Evolutionary conservation across 805 yeast genomes (phyloP), one percentile per base, ranked within the genome.

Genomic region (Wickerhamiella musiphila): DNA sequence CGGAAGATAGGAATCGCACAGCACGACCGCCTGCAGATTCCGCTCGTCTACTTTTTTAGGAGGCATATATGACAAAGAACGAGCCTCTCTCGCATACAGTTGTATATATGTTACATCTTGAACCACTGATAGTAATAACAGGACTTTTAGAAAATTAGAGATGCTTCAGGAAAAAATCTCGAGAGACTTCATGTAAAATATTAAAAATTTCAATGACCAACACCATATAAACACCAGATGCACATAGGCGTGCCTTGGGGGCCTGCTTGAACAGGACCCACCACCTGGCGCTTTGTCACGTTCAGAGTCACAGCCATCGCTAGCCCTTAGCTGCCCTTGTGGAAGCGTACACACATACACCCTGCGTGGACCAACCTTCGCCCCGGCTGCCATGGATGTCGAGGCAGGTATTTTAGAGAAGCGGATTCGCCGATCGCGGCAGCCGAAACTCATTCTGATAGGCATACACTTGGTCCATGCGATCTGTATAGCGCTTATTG

Each of bases 1-100:
- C 1, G 90, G 76, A 53, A 84, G 79, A 46, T 79, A 90, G 14
- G 94, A 79, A 56, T 90, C 99, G 11, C 94, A 81, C 44, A 90
- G 67, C 15, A 90, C 94, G 37, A 90, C 74, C 4, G 98, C 98
- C 58, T 86, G 96, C 35, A 90, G 64, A 27, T 37, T 36, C 13
- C 39, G 35, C 26, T 42, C 43, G 7, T 37, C 39, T 18, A 26
- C 28, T 22, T 35, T 35, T 27, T 40, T 40, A 18, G 43, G 43
- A 6, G 38, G 37, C 41, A 35, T 40, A 13, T 15, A 23, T 24
- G n/a, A 24, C 18, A 8, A 23, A 3, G 6, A 19, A 9, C 9
- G 21, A 9, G 9, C 21, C 9, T 19, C 21, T 9, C 21, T 19
- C 6, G n/a, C n/a, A n/a, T n/a, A n/a, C n/a, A n/a, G n/a, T n/a